phyloP scores from a whole-genome alignment of 441 rosid species.

The Pelargonium cotyledonis region DNA sequence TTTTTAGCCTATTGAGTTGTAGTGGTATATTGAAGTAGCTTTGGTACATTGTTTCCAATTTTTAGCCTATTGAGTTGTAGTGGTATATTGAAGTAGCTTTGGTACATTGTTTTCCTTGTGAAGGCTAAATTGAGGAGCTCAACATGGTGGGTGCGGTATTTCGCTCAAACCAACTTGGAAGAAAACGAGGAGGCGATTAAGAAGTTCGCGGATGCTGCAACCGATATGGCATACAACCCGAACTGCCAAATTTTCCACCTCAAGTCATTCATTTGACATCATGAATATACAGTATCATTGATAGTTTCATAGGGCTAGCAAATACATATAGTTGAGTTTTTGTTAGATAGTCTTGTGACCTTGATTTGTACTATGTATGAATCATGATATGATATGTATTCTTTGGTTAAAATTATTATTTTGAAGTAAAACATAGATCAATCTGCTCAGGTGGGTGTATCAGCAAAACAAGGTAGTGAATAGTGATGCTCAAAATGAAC shows the following conservation, averaged over 20 bases:
- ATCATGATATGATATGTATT: not conserved
- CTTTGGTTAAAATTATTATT: not conserved
- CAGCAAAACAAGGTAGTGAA: no score
- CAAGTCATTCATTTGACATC: not conserved
- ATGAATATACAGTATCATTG: not conserved
- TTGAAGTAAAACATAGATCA: not conserved
- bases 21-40: no score
- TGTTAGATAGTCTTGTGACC: no score
- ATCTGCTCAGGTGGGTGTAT: no score
- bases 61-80: no score
- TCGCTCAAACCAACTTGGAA: not conserved
- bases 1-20: no score
- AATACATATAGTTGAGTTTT: not conserved
- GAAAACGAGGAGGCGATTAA: not conserved
- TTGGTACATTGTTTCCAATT: no score
- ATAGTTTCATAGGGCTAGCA: not conserved
- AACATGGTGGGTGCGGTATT: not conserved
- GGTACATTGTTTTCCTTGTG: not conserved
- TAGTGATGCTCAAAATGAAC: no score
- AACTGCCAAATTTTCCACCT: constrained; percentile 1
- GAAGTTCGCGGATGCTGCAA: not conserved
- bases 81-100: no score
- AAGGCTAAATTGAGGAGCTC: not conserved
- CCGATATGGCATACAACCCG: not conserved
- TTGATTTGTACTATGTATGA: not conserved